Percentiles rank a stretch among this genome's conserved stretches.
Conservation (phyloP, 495 filamentous ascomycete species). For the Penicillium bialowiezense region DNA sequence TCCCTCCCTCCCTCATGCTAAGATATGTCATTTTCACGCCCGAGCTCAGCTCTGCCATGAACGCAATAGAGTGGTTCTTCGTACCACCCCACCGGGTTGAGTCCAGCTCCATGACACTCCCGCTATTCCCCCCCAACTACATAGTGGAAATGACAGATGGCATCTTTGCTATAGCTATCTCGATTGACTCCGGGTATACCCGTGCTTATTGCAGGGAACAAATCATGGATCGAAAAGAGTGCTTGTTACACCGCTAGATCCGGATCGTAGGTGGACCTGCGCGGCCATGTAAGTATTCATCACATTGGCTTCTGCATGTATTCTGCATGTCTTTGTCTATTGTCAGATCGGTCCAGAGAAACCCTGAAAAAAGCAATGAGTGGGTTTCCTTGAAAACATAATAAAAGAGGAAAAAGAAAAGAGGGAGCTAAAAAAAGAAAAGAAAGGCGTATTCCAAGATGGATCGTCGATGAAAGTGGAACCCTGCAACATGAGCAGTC, state of each 20-base stretch:
- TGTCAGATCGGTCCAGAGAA: not conserved
- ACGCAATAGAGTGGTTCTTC: slow-evolving; percentile 18
- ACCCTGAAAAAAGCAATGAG: slow-evolving; percentile 1
- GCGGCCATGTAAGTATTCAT: slow-evolving; percentile 17
- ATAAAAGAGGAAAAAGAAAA: not conserved
- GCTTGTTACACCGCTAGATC: slow-evolving; percentile 31
- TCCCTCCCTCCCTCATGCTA: slow-evolving; percentile 6
- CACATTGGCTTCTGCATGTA: slow-evolving; percentile 18
- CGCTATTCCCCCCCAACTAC: not conserved
- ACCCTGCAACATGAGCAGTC: slow-evolving; percentile 16
- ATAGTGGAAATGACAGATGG: too few relatives aligned
- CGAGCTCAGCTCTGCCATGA: slow-evolving; percentile 23
- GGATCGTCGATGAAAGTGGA: slow-evolving; percentile 15
- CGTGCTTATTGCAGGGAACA: slow-evolving; percentile 7
- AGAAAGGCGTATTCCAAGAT: not conserved
- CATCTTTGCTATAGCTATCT: too few relatives aligned
- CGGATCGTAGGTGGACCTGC: slow-evolving; percentile 14
- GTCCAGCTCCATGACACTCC: slow-evolving; percentile 11
- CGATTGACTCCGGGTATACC: slow-evolving; percentile 6
- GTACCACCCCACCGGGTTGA: slow-evolving; percentile 21
- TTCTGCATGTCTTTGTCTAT: slow-evolving; percentile 7
- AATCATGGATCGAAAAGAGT: slow-evolving; percentile 10
- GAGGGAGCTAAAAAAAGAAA: not conserved
- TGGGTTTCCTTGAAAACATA: not conserved
- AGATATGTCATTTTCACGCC: slow-evolving; percentile 30